These are phyloP conservation scores for Globisporangium takayamanum DNA, from an alignment of 352 stramenopile genomes.

Conservation along the genomic window DNA sequence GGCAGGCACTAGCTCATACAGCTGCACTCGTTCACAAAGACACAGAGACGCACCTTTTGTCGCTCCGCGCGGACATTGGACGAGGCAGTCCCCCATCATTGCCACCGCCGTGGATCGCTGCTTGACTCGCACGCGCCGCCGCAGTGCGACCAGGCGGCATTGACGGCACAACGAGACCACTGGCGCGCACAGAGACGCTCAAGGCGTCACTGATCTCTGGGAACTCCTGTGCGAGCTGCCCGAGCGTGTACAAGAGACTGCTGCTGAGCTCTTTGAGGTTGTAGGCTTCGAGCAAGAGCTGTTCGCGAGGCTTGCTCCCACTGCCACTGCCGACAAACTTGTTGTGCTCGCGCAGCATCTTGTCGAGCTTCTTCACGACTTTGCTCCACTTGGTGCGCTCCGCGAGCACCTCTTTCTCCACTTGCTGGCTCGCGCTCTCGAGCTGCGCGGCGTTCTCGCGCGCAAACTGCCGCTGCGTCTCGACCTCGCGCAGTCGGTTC, in stretches of 20 bases:
- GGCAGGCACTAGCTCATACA: neutral
- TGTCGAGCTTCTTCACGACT: constrained; percentile 64
- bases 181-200: constrained; percentile 54
- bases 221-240: constrained; percentile 91
- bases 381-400: constrained; percentile 68
- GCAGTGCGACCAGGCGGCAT: constrained; percentile 63
- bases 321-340: constrained; percentile 26
- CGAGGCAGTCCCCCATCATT: constrained; percentile 30
- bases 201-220: constrained; percentile 88
- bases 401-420: constrained; percentile 61
- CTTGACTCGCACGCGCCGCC: constrained; percentile 32
- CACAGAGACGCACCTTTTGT: constrained; percentile 29
- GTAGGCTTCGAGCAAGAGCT: constrained; percentile 75
- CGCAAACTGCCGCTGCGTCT: constrained; percentile 57
- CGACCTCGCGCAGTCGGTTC: constrained; percentile 61
- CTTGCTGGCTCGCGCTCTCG: constrained; percentile 45
- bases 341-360: constrained; percentile 52
- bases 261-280: constrained; percentile 78
- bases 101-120: neutral
- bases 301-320: constrained; percentile 50
- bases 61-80: constrained; percentile 57
- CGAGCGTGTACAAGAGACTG: constrained; percentile 88
- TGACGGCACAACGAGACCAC: constrained; percentile 71
- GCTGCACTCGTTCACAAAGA: neutral
- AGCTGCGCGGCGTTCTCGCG: constrained; percentile 59